Base-by-base conservation (phyloP, 2,329 filamentous ascomycete species). In the Mariannaea sp. region DNA sequence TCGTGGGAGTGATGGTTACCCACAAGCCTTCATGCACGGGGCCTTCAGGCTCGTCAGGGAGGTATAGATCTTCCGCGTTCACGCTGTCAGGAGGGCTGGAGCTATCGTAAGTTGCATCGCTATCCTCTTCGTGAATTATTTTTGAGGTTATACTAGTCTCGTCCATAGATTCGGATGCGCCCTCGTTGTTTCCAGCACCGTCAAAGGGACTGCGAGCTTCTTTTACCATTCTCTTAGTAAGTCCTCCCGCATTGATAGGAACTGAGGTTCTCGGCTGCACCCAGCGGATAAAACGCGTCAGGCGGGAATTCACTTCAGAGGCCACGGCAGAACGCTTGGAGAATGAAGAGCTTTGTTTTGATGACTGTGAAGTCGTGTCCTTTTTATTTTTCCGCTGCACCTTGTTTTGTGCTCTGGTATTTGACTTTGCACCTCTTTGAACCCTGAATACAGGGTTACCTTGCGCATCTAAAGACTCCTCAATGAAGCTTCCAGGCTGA, bases 1-100 rank as follows among this genome's bases (percentile, higher is more conserved):
- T 93, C 0, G 92, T 92, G 1, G 92, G 94, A 1, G 91, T 94
- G 49, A 99, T 84, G 7, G 94, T 96, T n/a, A 99, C 91, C 92
- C 92, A 97, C 4, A 99, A 82, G 2, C 92, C 93, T 64, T 94
- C 86, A 30, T 79, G 74, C 13, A 57, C 71, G 22, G 74, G 67
- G 39, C 66, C 64, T 14, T 68, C 63, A 46, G 58, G 52, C n/a
- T 43, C 38, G 14, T 58, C 51, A 5, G 61, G 48, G 12, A 54
- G 27, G 3, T 64, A 58, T 7, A 58, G 33, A 8, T 70, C 61
- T 6, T 67, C 54, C 6, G 41, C 17, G 22, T 58, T 46, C 22
- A 62, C 55, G 2, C 62, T 62, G 7, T 68, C 49, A 19, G 62
- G 58, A n/a, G 55, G 52, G 19, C 60, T 59, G n/a, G 68, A 30